Percentiles rank a stretch among this genome's conserved stretches.
Conservation (phyloP, 2,329 filamentous ascomycete genomes). For the Fusarium musae region DNA sequence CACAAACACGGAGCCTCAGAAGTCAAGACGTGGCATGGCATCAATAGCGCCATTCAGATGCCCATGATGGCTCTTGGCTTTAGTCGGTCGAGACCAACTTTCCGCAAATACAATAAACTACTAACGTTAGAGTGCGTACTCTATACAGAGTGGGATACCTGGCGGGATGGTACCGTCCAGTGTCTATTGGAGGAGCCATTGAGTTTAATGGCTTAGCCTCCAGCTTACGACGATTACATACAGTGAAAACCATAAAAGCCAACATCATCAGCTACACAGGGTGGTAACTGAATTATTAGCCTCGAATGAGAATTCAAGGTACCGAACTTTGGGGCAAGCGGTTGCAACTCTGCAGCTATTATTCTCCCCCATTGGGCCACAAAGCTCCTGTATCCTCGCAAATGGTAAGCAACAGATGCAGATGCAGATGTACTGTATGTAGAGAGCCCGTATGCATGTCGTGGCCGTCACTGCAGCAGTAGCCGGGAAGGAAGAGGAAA, state of each 20-base stretch:
- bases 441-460: slow-evolving; percentile 28
- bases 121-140: background rate
- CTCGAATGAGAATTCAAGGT: slow-evolving; percentile 28
- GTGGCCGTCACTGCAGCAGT: slow-evolving; percentile 38
- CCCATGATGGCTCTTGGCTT: slow-evolving; percentile 19
- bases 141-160: slow-evolving; percentile 6
- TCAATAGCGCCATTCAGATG: slow-evolving; percentile 18
- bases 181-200: slow-evolving; percentile 3
- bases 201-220: slow-evolving; percentile 25
- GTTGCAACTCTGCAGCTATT: slow-evolving; percentile 22
- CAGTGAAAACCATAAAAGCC: background rate
- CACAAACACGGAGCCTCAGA: slow-evolving; percentile 20
- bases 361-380: slow-evolving; percentile 19
- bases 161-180: background rate
- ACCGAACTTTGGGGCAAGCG: slow-evolving; percentile 8
- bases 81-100: slow-evolving; percentile 17
- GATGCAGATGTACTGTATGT: background rate
- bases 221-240: slow-evolving; percentile 15
- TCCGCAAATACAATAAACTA: slow-evolving; percentile 4
- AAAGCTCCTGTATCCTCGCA: slow-evolving; percentile 27
- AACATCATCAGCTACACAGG: slow-evolving; percentile 12
- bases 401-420: slow-evolving; percentile 21
- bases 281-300: slow-evolving; percentile 4
- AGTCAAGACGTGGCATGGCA: slow-evolving; percentile 33
- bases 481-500: slow-evolving; percentile 29